Percentiles rank a stretch among this genome's conserved stretches.
These are phyloP conservation scores for Lophium mytilinum DNA, from an alignment of 495 filamentous ascomycete genomes.

Conservation along the genomic window DNA sequence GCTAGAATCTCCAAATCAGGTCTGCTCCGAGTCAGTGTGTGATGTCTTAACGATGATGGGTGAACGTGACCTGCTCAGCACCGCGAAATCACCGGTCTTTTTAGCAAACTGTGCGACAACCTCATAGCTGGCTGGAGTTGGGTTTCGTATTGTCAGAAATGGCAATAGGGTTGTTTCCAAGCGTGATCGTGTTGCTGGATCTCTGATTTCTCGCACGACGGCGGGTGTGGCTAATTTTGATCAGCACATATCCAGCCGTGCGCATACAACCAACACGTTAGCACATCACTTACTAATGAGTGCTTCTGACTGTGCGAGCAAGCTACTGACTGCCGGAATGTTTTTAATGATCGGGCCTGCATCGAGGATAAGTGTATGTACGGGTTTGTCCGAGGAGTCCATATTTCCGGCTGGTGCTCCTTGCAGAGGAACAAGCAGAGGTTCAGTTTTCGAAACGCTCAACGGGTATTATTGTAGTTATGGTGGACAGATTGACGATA, in stretches of 20 bases:
- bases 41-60: not conserved
- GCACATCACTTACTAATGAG: conserved; percentile 30
- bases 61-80: conserved; percentile 49
- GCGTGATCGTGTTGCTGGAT: conserved; percentile 69
- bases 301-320: conserved; percentile 65
- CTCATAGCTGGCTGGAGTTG: conserved; percentile 64
- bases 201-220: conserved; percentile 80
- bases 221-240: conserved; percentile 59
- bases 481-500: not conserved
- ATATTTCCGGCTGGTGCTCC: not conserved
- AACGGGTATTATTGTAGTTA: not conserved
- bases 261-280: not conserved
- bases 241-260: not conserved
- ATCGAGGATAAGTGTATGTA: conserved; percentile 83
- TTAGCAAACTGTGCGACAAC: conserved; percentile 77
- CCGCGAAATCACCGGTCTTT: conserved; percentile 80
- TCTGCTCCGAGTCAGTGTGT: conserved; percentile 24
- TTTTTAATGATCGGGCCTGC: conserved; percentile 88
- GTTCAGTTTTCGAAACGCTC: not conserved
- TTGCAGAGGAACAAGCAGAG: not conserved
- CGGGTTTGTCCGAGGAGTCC: conserved; percentile 45
- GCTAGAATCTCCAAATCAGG: conserved; percentile 85
- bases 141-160: conserved; percentile 69
- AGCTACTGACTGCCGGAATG: conserved; percentile 67
- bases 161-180: conserved; percentile 75